phyloP scores from a whole-genome alignment of 2,329 filamentous ascomycete genomes.

The Nothopassalora personata region DNA sequence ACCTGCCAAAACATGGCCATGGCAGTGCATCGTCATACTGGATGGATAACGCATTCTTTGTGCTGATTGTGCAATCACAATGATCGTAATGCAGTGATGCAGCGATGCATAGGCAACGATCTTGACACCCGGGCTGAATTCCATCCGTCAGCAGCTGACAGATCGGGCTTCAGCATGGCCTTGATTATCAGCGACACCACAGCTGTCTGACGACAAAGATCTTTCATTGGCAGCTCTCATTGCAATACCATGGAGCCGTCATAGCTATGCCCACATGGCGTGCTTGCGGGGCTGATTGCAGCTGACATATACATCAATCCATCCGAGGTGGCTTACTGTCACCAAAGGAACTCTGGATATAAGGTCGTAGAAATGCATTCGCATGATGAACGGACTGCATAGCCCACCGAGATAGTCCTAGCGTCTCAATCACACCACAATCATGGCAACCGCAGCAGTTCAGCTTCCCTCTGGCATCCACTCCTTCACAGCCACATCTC shows the following conservation, averaged over 20 bases:
- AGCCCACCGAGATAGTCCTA: neutral
- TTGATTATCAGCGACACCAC: neutral
- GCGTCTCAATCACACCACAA: neutral
- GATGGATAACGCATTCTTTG: too few species aligned
- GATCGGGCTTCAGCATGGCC: neutral
- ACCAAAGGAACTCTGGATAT: neutral
- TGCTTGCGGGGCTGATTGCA: neutral
- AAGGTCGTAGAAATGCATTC: neutral
- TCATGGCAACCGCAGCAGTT: slow-evolving; percentile 21
- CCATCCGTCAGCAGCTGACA: neutral
- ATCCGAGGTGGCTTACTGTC: neutral
- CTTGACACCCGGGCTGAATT: neutral
- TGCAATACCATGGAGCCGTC: neutral
- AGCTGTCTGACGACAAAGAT: neutral
- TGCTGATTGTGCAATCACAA: too few species aligned
- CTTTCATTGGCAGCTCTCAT: neutral
- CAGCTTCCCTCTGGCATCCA: slow-evolving; percentile 10
- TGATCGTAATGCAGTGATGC: too few species aligned
- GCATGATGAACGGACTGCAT: neutral
- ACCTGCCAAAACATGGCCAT: too few species aligned
- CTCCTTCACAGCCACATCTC: slow-evolving; percentile 2
- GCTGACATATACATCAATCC: neutral
- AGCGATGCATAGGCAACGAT: too few species aligned
- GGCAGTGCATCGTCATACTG: too few species aligned
- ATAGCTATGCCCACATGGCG: neutral